Evolutionary conservation across 2,329 filamentous ascomycete genomes (phyloP).

Genomic region (Trichoderma sp.): DNA sequence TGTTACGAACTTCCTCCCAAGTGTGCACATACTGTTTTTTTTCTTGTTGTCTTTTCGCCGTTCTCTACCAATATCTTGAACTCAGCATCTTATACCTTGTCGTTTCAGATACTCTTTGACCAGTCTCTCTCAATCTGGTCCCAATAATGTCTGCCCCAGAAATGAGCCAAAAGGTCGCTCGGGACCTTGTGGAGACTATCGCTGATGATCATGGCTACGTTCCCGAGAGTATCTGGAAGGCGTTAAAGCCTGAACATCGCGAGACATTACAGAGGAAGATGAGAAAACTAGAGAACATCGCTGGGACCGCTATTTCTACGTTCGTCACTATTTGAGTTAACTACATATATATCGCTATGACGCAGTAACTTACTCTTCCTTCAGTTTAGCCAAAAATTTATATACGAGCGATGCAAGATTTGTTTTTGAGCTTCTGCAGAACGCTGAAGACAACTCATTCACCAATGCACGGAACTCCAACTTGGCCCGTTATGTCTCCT

Average conservation of each 20-base stretch:
- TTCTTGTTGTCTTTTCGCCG: background rate
- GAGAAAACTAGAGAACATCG: background rate
- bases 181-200: background rate
- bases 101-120: background rate
- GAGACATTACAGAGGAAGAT: background rate
- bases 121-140: background rate
- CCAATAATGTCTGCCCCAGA: background rate
- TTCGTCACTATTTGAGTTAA: background rate
- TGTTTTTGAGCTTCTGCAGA: conserved; percentile 55
- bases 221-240: background rate
- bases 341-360: background rate
- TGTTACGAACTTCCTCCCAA: background rate
- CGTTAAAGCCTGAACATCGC: background rate
- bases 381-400: conserved; percentile 45
- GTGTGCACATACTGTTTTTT: background rate
- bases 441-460: conserved; percentile 55
- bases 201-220: background rate
- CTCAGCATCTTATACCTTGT: background rate
- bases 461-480: conserved; percentile 24
- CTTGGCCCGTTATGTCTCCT: conserved; percentile 36
- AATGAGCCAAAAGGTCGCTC: background rate
- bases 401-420: conserved; percentile 49
- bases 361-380: background rate
- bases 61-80: background rate
- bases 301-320: background rate